Base-by-base conservation (phyloP, 306 rosid species). In the Glycine latifolia region DNA sequence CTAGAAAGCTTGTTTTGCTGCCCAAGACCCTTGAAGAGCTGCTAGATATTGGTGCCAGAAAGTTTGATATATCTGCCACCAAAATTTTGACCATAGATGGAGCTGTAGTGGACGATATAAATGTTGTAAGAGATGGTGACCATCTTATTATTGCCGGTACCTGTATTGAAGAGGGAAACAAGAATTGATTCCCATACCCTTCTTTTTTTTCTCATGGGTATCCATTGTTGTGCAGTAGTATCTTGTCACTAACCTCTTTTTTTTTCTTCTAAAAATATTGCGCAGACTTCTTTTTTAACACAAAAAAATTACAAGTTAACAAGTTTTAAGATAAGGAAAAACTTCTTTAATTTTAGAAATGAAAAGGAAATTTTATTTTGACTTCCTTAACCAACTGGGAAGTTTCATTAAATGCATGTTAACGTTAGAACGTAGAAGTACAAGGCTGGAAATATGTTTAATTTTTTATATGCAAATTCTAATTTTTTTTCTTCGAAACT, bases 81-180 rank as follows among this genome's bases (percentile, higher is more conserved):
- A 88, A 81, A 79, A 80, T 92, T 66, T 84, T 89, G 75, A 90
- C 88, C 7, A 17, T 2, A 76, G 89, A 88, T 53, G 91, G 93
- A 71, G 93, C 93, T 73, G 85, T 84, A 88, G 39, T 92, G 46
- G 97, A 90, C 6, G 90, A 92, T 35, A 85, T 90, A 71, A 63
- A 82, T 65, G 78, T 90, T 55, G 68, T 92, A 12, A 84, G 93
- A 88, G 93, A 91, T 77, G 93, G 92, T 49, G 94, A 92, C 61
- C 88, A 85, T 80, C 88, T 92, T 79, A 20, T 88, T 78, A 81
- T 92, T 76, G 88, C 73, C 37, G 61, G 3, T 61, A 59, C 73
- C 31, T 56, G 3, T 61, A 59, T 0, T 67, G 67, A 73, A 49
- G 68, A 49, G 37, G 20, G 71, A 79, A 79, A 41, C 56, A 53